Evolutionary conservation across 331 rosid species (phyloP), one percentile per base, ranked within the genome.

Genomic region (Acacia pycnantha): DNA sequence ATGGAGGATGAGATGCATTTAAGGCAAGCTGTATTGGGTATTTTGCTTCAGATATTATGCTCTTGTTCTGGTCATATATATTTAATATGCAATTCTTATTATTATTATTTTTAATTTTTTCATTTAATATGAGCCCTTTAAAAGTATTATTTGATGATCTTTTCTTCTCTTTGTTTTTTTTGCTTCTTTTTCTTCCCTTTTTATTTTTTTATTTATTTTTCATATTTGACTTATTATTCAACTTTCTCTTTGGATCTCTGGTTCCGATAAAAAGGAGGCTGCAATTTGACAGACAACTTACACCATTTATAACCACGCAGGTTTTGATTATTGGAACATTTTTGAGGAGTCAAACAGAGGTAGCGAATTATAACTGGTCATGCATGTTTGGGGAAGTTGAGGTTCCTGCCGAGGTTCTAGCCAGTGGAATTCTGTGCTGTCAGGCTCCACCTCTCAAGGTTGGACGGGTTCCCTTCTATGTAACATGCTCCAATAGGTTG

Each of bases 361-460:
- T 82, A 50, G 82, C 76, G 48, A 80, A 86, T 54, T 82, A 78
- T 71, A 80, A 85, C 43, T 94, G 97, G 97, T 94, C 97, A 15
- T 92, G 98, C 78, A 94, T 94, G 98, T 94, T 92, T 74, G 98
- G 97, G 84, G 98, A 94, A 88, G 89, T 92, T 67, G 98, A 94
- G 91, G 98, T 92, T 83, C 89, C 93, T 67, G 97, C 94, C 12
- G 89, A 86, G 85, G 86, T 92, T 85, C 80, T 94, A 86, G 90
- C 90, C 21, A 81, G 82, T 90, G 98, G 98, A 58, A 85, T 91
- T 85, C 86, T 94, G 76, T 89, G 92, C 86, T 94, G 98, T 82
- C 85, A 70, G 64, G 93, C 98, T 86, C 98, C 98, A 2, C 82
- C 87, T 77, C 93, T 88, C 79, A 83, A 83, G 50, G 88, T 76